Evolutionary conservation across 192 early-diverging fungal genomes (phyloP).

Genomic region (Coemansia sp.): DNA sequence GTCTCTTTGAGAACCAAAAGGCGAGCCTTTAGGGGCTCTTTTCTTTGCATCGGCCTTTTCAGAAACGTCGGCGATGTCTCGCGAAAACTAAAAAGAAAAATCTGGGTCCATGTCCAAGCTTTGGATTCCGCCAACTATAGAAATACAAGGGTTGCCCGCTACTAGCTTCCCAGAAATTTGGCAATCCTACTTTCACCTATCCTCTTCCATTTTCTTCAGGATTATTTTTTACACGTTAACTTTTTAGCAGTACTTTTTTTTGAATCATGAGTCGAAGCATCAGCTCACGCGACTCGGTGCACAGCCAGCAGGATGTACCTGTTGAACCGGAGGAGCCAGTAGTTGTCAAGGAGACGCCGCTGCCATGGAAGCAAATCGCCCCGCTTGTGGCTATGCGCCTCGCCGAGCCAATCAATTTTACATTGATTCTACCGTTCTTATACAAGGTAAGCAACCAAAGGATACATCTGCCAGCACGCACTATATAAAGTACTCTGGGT

Average conservation of each 20-base stretch:
- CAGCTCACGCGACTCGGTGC: neutral
- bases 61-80: neutral
- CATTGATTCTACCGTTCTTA: constrained; percentile 64
- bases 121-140: too few relatives aligned
- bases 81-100: too few relatives aligned
- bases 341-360: constrained; percentile 38
- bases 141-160: neutral
- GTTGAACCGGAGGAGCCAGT: neutral
- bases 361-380: constrained; percentile 39
- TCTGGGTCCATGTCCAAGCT: too few relatives aligned
- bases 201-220: neutral
- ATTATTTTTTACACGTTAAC: neutral
- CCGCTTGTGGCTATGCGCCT: constrained; percentile 40
- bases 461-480: neutral
- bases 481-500: neutral
- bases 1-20: too few relatives aligned
- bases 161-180: too few relatives aligned
- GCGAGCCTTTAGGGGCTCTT: too few relatives aligned
- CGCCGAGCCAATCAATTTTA: constrained; percentile 72
- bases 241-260: neutral
- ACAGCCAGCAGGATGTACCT: neutral
- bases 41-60: too few relatives aligned
- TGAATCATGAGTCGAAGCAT: neutral
- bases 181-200: neutral
- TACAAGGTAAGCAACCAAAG: constrained; percentile 9